Base-by-base conservation (phyloP, 2,329 filamentous ascomycete genomes). In the Alternaria arborescens region DNA sequence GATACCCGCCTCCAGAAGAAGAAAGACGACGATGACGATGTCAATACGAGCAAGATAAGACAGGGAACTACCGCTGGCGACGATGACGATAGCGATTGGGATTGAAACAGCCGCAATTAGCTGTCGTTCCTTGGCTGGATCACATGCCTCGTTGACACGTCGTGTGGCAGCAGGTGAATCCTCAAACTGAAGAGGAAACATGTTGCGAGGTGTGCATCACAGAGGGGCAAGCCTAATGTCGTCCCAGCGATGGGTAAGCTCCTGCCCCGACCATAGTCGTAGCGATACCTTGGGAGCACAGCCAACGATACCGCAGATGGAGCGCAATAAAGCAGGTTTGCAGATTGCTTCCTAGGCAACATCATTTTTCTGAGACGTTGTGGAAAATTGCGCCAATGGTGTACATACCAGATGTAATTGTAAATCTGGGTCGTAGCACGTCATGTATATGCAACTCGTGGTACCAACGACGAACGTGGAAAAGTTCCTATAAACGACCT, bases 1-100 rank as follows among this genome's bases (percentile, higher is more conserved):
- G 95, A 99, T 76, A 86, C 92, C 79, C 88, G 95, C 55, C 83
- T 97, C 36, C 82, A 86, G 66, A 86, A 87, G 2, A 70, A 68
- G 51, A 85, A 88, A 62, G 88, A 89, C 42, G 86, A 48, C 70
- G 80, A 67, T 77, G 81, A 64, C 84, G 84, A 72, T 82, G 24
- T 26, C 24, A 82, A 52, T 83, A 85, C 70, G 82, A 83, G 70
- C 83, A 82, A 65, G 84, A 84, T 69, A 84, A 83, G 69, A 44
- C 73, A 73, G 58, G 69, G 75, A 10, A 71, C 65, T 74, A 82
- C 50, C 3, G 68, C 64, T 54, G 71, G 64, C 7, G 76, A 78
- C 78, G 69, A 87, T 36, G 86, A 88, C 26, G 85, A 87, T 43
- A 82, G 81, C 62, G 86, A 88, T 69, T 89, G 87, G 86, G 87